Conservation (phyloP, 2,329 filamentous ascomycete species). For the Ophioceras dolichostomum region DNA sequence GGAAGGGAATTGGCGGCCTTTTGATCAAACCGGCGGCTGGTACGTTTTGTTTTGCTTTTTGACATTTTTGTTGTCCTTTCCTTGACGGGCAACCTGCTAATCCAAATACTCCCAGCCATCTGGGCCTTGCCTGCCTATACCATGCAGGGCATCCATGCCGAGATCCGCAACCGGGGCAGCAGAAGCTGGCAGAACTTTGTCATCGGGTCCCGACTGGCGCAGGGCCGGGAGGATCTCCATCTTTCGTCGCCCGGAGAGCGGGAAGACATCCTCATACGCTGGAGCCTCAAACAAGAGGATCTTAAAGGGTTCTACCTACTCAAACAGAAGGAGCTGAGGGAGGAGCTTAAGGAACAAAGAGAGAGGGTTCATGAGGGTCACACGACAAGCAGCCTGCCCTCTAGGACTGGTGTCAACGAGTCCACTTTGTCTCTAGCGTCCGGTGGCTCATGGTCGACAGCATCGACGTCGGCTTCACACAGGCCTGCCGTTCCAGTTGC, state of each 20-base stretch:
- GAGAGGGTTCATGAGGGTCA: background rate
- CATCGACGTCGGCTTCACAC: background rate
- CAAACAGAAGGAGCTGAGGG: slow-evolving; percentile 31
- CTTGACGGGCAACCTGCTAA: background rate
- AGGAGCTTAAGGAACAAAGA: slow-evolving; percentile 14
- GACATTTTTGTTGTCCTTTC: background rate
- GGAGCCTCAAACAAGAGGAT: slow-evolving; percentile 49
- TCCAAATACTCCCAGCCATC: slow-evolving; percentile 25
- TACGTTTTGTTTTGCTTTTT: slow-evolving; percentile 21
- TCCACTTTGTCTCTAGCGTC: background rate
- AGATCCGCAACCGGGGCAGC: slow-evolving; percentile 59
- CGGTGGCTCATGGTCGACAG: too few species aligned
- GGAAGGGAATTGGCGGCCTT: slow-evolving; percentile 70
- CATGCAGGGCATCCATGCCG: slow-evolving; percentile 71
- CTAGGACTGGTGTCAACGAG: background rate
- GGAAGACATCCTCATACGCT: slow-evolving; percentile 50
- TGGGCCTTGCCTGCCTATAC: slow-evolving; percentile 69
- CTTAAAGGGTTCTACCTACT: slow-evolving; percentile 45
- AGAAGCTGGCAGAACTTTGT: slow-evolving; percentile 51
- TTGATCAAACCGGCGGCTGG: slow-evolving; percentile 73
- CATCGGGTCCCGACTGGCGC: slow-evolving; percentile 41
- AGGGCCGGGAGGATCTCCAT: slow-evolving; percentile 58
- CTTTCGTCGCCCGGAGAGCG: slow-evolving; percentile 44
- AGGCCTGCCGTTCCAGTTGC: background rate
- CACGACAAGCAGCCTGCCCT: background rate